Evolutionary conservation across 768 basidiomycete species (phyloP), one percentile per base, ranked within the genome.

Genomic region (Lepiota subincarnata): DNA sequence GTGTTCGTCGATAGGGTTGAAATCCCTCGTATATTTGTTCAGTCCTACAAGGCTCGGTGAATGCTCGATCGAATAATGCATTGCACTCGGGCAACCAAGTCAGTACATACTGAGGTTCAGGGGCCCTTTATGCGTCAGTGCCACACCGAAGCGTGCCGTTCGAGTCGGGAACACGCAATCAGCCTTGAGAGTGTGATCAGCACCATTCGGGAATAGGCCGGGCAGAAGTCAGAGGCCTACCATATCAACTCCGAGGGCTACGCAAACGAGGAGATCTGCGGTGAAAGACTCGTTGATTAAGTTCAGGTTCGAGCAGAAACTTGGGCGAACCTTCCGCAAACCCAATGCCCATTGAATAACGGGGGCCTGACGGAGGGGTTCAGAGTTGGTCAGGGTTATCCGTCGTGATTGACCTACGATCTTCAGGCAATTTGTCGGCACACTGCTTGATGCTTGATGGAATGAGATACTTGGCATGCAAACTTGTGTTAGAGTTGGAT

Each of bases 91-190:
- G 24, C 18, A 39, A 39, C 19, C 16, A 36, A 19, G 14, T 41
- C 16, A 7, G 38, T 34, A 62, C 80, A 46, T 57, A 92, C 91
- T 82, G 19, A 95, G 79, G 67, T 95, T 95, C 14, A 96, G 61
- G 4, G 91, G 91, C 0, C 92, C 92, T 3, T 70, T 76, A 62
- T 83, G 82, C 8, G 93, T 95, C 54, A 96, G 68, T 4, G 93
- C 92, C 13, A 95, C 87, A 1, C 92, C 92, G 66, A 95, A 95
- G 24, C 92, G 80, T 35, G 92, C 93, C 0, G 93, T 95, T 55
- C 93, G 80, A 1, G 92, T 96, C 28, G 92, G 93, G 62, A 93
- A 95, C 10, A 96, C 92, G 57, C 92, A 96, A 65, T 96, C 92
- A 0, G 92, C 92, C 90, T 60, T 50, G 3, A 7, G 31, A 28